A percentile compares a stretch with the other conserved stretches of the same genome.
Conservation (phyloP, 2,329 filamentous ascomycete genomes). For the Penicillium sp. region DNA sequence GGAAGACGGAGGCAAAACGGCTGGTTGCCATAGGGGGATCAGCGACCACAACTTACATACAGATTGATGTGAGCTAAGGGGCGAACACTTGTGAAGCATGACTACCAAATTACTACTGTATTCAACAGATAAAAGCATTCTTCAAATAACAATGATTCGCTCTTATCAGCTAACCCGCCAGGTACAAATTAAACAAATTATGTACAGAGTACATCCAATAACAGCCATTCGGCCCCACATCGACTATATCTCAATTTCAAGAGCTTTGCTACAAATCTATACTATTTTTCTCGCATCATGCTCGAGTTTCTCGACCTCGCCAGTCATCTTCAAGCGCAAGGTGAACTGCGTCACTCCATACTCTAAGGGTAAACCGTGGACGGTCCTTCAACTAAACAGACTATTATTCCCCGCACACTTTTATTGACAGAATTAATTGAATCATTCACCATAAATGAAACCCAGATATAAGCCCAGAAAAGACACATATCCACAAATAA, state of each 20-base stretch:
- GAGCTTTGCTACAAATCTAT: background rate
- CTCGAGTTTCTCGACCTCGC: background rate
- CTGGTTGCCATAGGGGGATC: background rate
- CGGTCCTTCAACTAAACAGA: background rate
- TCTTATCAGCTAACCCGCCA: no score
- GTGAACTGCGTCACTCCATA: background rate
- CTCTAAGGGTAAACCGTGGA: no score
- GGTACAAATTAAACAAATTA: background rate
- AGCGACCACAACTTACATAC: background rate
- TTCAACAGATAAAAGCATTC: background rate
- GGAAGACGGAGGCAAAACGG: background rate
- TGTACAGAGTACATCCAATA: no score
- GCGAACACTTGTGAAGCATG: background rate
- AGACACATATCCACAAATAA: conserved; percentile 2
- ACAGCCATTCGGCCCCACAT: background rate
- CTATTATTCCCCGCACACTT: no score
- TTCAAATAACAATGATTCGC: no score
- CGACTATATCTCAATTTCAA: background rate
- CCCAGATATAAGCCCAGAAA: background rate
- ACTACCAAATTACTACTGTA: background rate
- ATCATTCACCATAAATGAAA: background rate
- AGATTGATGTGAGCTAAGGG: background rate
- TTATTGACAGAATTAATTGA: background rate
- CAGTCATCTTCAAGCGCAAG: background rate
- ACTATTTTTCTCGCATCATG: background rate